Conservation (phyloP, 306 rosid genomes). For the Cucumis cinereus region DNA sequence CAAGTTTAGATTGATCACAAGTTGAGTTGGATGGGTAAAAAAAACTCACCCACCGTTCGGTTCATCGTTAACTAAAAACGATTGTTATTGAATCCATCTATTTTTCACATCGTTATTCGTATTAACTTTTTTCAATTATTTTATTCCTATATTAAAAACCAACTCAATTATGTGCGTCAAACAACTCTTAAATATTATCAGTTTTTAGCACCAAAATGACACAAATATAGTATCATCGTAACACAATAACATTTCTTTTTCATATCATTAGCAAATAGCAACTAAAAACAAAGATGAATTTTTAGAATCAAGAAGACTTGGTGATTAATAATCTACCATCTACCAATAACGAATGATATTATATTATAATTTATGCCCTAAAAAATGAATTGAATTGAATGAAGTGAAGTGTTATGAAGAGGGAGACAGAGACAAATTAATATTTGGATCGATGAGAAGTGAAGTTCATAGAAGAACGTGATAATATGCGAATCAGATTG, state of each 20-base stretch:
- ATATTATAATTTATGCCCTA: neutral
- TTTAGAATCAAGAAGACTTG: too few species aligned
- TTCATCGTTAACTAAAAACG: too few species aligned
- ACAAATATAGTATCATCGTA: neutral
- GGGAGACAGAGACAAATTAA: neutral
- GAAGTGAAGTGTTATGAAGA: neutral
- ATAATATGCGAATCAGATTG: neutral
- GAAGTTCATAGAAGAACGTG: neutral
- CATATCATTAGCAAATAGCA: too few species aligned
- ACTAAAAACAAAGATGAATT: too few species aligned
- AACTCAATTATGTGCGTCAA: too few species aligned
- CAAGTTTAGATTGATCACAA: too few species aligned
- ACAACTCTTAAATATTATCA: neutral
- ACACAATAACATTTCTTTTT: neutral
- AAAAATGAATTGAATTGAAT: neutral
- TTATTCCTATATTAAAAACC: too few species aligned
- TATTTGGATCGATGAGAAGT: neutral
- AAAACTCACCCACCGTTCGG: too few species aligned
- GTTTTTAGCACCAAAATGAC: neutral
- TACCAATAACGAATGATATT: neutral
- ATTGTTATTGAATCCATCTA: too few species aligned
- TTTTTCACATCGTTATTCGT: too few species aligned
- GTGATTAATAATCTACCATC: neutral
- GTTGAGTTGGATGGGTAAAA: too few species aligned
- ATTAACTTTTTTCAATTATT: too few species aligned